phyloP scores from a whole-genome alignment of 495 filamentous ascomycete species.

The Filosporella fistucella region DNA sequence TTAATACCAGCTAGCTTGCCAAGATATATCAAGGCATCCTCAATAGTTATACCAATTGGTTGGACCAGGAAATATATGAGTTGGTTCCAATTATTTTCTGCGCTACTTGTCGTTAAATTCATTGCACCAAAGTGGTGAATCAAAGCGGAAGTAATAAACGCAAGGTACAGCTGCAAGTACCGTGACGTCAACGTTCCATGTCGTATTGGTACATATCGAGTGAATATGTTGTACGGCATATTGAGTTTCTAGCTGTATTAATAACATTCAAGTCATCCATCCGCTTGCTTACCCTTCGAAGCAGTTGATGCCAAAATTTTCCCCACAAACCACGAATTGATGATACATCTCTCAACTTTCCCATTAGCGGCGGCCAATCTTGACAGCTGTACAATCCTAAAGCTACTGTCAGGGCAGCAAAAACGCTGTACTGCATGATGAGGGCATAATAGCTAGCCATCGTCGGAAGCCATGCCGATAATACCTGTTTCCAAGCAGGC shows the following conservation, averaged over 20 bases:
- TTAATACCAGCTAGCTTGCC: slow-evolving; percentile 10
- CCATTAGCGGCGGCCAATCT: slow-evolving; percentile 15
- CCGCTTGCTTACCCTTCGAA: slow-evolving; percentile 4
- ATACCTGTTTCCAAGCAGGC: background rate
- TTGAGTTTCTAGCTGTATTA: slow-evolving; percentile 21
- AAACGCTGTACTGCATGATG: slow-evolving; percentile 9
- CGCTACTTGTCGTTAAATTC: slow-evolving; percentile 9
- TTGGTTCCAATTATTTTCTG: slow-evolving; percentile 11
- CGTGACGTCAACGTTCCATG: slow-evolving; percentile 21
- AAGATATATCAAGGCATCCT: slow-evolving; percentile 20
- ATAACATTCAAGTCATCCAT: background rate
- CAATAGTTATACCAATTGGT: slow-evolving; percentile 22
- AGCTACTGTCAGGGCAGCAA: slow-evolving; percentile 2
- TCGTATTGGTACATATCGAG: slow-evolving; percentile 11
- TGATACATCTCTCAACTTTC: slow-evolving; percentile 7
- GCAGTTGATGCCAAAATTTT: slow-evolving; percentile 16
- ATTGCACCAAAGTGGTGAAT: slow-evolving; percentile 15
- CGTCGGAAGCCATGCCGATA: slow-evolving; percentile 1
- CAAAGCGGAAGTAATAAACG: slow-evolving; percentile 17
- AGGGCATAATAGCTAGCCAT: slow-evolving; percentile 1
- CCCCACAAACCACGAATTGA: slow-evolving; percentile 13
- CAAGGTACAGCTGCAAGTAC: slow-evolving; percentile 22
- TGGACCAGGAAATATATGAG: slow-evolving; percentile 22
- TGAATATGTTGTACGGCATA: slow-evolving; percentile 16
- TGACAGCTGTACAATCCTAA: slow-evolving; percentile 6